A percentile compares a stretch with the other conserved stretches of the same genome.
Evolutionary conservation across 257 asterid species (phyloP).

Genomic region (Linaria vulgaris): DNA sequence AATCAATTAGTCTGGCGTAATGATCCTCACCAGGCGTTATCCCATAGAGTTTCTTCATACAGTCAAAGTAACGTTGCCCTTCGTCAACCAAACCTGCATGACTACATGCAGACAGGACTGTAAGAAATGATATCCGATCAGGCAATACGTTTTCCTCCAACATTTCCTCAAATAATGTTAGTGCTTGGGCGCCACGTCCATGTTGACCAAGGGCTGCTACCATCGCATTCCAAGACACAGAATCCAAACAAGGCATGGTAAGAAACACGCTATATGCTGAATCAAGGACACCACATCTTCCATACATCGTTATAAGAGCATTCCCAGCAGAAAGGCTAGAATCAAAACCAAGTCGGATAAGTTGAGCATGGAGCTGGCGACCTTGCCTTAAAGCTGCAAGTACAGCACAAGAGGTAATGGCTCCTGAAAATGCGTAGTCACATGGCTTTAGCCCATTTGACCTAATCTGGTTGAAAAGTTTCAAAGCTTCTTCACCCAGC

Average conservation of each 20-base stretch:
- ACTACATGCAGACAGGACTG: constrained; percentile 69
- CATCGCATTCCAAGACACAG: constrained; percentile 81
- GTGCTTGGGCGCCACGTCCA: constrained; percentile 57
- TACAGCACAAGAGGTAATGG: constrained; percentile 64
- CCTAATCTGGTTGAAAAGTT: constrained; percentile 59
- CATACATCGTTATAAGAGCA: constrained; percentile 67
- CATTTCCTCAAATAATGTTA: constrained; percentile 54
- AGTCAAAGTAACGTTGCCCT: constrained; percentile 48
- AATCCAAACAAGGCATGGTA: constrained; percentile 56
- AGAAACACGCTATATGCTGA: constrained; percentile 45
- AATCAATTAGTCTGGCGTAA: constrained; percentile 62
- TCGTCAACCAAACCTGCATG: constrained; percentile 57
- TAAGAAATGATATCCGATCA: constrained; percentile 63
- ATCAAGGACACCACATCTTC: constrained; percentile 63
- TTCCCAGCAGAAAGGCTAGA: constrained; percentile 78
- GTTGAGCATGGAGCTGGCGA: constrained; percentile 69
- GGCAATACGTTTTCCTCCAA: constrained; percentile 57
- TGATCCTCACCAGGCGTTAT: constrained; percentile 74
- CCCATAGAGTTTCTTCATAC: constrained; percentile 41
- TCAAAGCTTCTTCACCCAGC: constrained; percentile 63
- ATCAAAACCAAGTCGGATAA: constrained; percentile 53
- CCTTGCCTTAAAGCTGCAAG: constrained; percentile 72
- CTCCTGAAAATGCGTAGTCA: constrained; percentile 72
- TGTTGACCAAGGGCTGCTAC: constrained; percentile 73
- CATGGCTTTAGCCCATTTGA: constrained; percentile 54